Evolutionary conservation across 768 basidiomycete genomes (phyloP).

Genomic region (Lanmaoa pseudosensibilis): DNA sequence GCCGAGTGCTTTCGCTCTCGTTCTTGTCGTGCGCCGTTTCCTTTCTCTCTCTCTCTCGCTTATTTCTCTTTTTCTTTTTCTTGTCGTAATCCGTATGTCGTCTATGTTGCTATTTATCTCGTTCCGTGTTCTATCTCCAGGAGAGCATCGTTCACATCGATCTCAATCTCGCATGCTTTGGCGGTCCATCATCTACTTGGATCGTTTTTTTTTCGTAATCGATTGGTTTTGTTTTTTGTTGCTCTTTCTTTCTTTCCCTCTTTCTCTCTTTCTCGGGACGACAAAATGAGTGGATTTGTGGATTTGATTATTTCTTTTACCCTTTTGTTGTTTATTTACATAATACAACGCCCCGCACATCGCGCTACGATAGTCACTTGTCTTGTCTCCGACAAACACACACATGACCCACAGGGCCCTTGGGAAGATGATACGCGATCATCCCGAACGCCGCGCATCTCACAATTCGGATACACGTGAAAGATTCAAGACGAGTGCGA

Average conservation of each 20-base stretch:
- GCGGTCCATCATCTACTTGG: background rate
- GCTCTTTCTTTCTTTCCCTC: background rate
- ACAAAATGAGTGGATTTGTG: background rate
- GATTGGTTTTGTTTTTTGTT: background rate
- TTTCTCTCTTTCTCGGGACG: background rate
- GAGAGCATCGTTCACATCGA: background rate
- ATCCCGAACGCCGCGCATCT: too few relatives aligned
- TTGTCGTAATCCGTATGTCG: constrained; percentile 4
- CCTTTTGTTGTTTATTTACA: background rate
- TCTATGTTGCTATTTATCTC: constrained; percentile 17
- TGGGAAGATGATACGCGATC: background rate
- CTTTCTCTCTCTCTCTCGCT: background rate
- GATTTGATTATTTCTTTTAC: constrained; percentile 1
- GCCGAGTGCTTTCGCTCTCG: constrained; percentile 3
- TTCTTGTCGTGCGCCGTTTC: background rate
- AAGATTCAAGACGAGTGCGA: background rate
- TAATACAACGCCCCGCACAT: background rate
- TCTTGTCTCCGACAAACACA: background rate
- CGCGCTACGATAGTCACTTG: background rate
- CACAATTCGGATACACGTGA: too few relatives aligned
- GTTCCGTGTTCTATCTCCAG: background rate
- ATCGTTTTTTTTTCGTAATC: background rate
- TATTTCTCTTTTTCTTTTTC: background rate
- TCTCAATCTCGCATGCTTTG: constrained; percentile 4
- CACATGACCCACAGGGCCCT: background rate